Base-by-base conservation (phyloP, 306 rosid species). In the Casuarina cunninghamiana region DNA sequence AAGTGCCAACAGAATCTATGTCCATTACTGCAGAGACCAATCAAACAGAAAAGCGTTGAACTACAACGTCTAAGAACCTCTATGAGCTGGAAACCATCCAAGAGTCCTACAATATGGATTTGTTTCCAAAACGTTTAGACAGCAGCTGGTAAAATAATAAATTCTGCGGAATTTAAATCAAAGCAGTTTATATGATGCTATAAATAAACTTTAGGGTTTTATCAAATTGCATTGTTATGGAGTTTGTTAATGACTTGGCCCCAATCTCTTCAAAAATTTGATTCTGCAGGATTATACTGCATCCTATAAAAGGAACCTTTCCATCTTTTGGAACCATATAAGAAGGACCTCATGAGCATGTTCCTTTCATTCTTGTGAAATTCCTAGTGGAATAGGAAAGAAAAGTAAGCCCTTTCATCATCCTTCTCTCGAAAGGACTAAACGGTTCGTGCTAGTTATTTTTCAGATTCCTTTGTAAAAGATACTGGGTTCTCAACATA, bases 1-100 rank as follows among this genome's bases (percentile, higher is more conserved):
- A 94, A n/a, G 98, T 94, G 19, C 97, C 98, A 84, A 94, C 98
- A 69, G 98, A 81, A 83, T 95, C 98, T 66, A 95, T 95, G 83
- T 95, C 98, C 84, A 95, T 21, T 77, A 95, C 98, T 95, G 93
- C 81, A 87, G 48, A 50, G 53, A 75, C 12, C 71, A 66, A 66
- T 41, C 2, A 3, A 66, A 66, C n/a, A 66, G 8, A 17, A 45
- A 43, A 66, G 16, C 70, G 4, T 42, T 66, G 35, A 66, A 37
- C 37, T n/a, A 16, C 8, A 41, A 17, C 21, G 35, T 66, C 71
- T 41, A 66, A 66, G 35, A 41, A 5, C 46, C 12, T 66, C 7
- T 3, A 66, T 66, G 49, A 6, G 32, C 4, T 16, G 15, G 42
- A 6, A 16, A 66, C 6, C 50, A 13, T 42, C 35, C 5, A 43